Conservation (phyloP, 257 asterid genomes). For the Solanum piurae region DNA sequence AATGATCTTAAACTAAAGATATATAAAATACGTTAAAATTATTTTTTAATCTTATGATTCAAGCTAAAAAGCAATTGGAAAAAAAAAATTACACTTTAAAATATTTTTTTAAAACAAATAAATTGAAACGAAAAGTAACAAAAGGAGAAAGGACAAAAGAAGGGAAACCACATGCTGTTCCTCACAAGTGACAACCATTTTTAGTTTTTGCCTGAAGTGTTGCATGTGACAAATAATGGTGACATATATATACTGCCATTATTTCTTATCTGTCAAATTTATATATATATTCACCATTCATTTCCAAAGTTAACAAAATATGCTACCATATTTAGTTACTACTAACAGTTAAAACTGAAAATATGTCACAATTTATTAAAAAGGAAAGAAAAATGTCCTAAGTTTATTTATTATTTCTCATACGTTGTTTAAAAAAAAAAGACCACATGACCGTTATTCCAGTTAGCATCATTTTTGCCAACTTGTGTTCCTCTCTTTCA, state of each 20-base stretch:
- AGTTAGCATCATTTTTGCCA: slow-evolving; percentile 25
- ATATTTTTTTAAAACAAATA: neutral
- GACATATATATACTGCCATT: neutral
- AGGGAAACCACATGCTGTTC: neutral
- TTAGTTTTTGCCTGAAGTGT: neutral
- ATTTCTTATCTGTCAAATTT: neutral
- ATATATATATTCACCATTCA: neutral
- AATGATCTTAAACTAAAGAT: too few relatives aligned
- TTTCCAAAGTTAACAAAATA: neutral
- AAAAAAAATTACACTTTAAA: too few relatives aligned
- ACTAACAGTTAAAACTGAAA: neutral
- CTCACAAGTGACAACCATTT: neutral
- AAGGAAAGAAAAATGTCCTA: neutral
- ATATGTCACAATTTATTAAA: neutral
- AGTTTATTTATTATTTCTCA: neutral
- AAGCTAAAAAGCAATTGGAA: too few relatives aligned
- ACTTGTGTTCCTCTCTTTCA: neutral
- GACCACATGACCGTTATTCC: slow-evolving; percentile 39
- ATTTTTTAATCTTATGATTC: too few relatives aligned
- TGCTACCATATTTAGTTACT: neutral
- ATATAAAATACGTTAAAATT: too few relatives aligned
- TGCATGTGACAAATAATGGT: neutral
- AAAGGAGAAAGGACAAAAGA: too few relatives aligned
- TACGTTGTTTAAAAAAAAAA: neutral
- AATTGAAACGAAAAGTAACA: too few relatives aligned